Conservation (phyloP, 83 land plant species). For the Thuja plicata region DNA sequence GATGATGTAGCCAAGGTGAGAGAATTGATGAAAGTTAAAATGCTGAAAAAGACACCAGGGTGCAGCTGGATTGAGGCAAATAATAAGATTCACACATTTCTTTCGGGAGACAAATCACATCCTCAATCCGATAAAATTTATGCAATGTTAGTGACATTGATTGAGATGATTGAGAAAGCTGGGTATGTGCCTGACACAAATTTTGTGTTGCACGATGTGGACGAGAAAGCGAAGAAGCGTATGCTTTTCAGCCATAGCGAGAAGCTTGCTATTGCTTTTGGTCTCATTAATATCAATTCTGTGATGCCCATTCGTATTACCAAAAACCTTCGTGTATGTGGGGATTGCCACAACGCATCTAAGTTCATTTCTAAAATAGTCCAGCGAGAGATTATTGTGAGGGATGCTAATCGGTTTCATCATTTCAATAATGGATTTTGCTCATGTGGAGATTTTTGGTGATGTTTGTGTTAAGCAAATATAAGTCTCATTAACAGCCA, state of each 20-base stretch:
- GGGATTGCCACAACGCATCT: not conserved
- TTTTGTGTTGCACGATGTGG: not conserved
- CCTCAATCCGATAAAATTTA: not conserved
- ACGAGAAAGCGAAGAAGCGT: not conserved
- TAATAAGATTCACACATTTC: not conserved
- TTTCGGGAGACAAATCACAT: not conserved
- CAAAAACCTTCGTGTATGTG: not conserved
- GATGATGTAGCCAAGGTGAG: not conserved
- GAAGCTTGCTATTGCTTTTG: not conserved
- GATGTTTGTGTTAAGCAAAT: not conserved
- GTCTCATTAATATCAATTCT: not conserved
- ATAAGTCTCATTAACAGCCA: not conserved
- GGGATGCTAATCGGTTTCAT: not conserved
- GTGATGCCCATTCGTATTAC: not conserved
- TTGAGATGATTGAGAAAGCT: not conserved
- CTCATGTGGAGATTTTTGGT: not conserved
- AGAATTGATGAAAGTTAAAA: not conserved
- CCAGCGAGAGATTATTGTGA: not conserved
- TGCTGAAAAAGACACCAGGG: not conserved
- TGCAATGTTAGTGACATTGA: not conserved
- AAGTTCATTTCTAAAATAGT: not conserved
- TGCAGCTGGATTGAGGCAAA: not conserved
- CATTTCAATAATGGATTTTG: not conserved
- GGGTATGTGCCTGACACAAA: not conserved
- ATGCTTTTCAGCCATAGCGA: not conserved